These are phyloP conservation scores for Arxiozyma heterogenica DNA, from an alignment of 1,139 yeast species.

Conservation along the genomic window DNA sequence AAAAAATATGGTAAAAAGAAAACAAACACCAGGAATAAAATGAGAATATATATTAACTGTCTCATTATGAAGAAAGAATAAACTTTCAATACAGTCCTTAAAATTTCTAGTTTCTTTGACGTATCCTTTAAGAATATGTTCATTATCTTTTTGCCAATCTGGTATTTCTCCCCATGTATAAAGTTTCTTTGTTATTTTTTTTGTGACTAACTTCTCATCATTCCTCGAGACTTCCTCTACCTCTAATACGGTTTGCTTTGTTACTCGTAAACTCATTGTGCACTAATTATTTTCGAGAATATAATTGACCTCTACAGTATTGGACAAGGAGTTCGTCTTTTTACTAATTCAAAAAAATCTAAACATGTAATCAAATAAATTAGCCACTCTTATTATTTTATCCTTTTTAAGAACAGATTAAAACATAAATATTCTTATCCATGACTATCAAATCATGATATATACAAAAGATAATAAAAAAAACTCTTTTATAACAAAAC, in stretches of 20 bases:
- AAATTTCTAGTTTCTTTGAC: constrained; percentile 59
- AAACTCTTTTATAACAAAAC: too few species aligned
- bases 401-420: too few species aligned
- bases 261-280: background rate
- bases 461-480: background rate
- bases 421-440: background rate
- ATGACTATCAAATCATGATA: too few species aligned
- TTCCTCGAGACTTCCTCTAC: background rate
- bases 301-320: too few species aligned
- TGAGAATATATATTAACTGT: constrained; percentile 78
- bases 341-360: too few species aligned
- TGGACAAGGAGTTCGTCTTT: too few species aligned
- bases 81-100: constrained; percentile 42
- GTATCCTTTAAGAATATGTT: constrained; percentile 64
- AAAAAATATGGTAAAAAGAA: constrained; percentile 28
- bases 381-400: too few species aligned
- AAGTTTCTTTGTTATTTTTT: background rate
- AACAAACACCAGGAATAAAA: constrained; percentile 52
- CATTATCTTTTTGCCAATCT: constrained; percentile 83
- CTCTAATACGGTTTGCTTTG: background rate
- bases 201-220: background rate
- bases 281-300: too few species aligned
- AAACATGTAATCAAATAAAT: background rate
- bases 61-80: constrained; percentile 73
- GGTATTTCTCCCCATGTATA: constrained; percentile 43